Percentiles rank a stretch among this genome's conserved stretches.
phyloP scores from a whole-genome alignment of 495 filamentous ascomycete species.

The Friedmanniomyces simplex region DNA sequence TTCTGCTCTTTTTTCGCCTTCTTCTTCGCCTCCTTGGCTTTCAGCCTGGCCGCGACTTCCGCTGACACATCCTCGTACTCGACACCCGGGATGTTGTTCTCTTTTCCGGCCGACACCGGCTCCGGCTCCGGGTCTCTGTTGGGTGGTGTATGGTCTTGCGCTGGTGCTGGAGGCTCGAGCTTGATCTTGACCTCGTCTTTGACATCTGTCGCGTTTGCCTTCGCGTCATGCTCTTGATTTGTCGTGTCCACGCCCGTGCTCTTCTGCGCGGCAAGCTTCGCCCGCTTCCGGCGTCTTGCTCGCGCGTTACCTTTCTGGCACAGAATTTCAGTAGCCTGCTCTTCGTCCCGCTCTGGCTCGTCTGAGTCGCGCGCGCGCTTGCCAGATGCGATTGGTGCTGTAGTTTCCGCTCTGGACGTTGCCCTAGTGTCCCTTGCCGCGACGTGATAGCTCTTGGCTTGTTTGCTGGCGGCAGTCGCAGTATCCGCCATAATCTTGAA shows the following conservation, averaged over 20 bases:
- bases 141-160: neutral
- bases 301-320: neutral
- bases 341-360: neutral
- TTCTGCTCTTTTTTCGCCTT: constrained; percentile 14
- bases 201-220: neutral
- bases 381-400: neutral
- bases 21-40: constrained; percentile 29
- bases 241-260: neutral
- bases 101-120: neutral
- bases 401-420: neutral
- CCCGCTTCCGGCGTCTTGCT: neutral
- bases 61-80: constrained; percentile 32
- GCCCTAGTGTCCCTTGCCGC: neutral
- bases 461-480: constrained; percentile 18
- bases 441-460: constrained; percentile 7
- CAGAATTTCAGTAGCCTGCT: neutral
- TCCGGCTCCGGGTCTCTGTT: neutral
- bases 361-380: neutral
- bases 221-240: neutral
- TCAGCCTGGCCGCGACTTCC: constrained; percentile 31
- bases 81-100: constrained; percentile 23
- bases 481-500: constrained; percentile 7
- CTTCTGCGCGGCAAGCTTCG: neutral
- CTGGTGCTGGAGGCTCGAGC: neutral
- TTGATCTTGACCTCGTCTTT: neutral